Evolutionary conservation across 1,284 basidiomycete species (phyloP).

Genomic region (Pyrrhoderma noxium): DNA sequence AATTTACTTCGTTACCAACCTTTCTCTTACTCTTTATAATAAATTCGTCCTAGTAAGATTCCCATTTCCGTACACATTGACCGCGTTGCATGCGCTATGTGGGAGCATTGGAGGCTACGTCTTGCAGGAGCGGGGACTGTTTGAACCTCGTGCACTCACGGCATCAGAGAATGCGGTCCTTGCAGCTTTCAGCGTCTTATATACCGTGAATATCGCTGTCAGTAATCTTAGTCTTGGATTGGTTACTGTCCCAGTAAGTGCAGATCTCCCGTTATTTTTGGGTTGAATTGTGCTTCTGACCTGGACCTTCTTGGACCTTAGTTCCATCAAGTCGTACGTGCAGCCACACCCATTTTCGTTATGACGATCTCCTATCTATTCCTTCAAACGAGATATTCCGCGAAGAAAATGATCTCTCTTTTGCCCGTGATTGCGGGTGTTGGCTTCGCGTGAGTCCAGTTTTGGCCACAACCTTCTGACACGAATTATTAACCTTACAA

Average conservation of each 20-base stretch:
- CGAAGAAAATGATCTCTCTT: slow-evolving; percentile 63
- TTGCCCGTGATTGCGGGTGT: slow-evolving; percentile 88
- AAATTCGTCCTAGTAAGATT: slow-evolving; percentile 84
- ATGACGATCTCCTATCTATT: slow-evolving; percentile 64
- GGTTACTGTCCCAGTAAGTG: slow-evolving; percentile 83
- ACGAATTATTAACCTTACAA: too few species aligned
- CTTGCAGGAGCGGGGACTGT: slow-evolving; percentile 53
- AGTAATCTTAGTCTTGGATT: slow-evolving; percentile 85
- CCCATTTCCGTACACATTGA: slow-evolving; percentile 89
- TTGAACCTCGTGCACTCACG: slow-evolving; percentile 53
- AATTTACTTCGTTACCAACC: slow-evolving; percentile 85
- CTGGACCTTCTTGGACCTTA: slow-evolving; percentile 30
- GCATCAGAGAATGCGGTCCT: slow-evolving; percentile 57
- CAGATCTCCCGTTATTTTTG: slow-evolving; percentile 4
- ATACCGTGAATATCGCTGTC: slow-evolving; percentile 88
- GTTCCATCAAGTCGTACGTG: slow-evolving; percentile 96
- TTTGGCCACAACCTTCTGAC: background rate
- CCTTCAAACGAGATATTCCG: slow-evolving; percentile 45
- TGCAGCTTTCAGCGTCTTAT: slow-evolving; percentile 75
- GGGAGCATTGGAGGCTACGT: slow-evolving; percentile 74
- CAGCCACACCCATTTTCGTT: slow-evolving; percentile 86
- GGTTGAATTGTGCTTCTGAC: background rate
- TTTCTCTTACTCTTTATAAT: slow-evolving; percentile 87
- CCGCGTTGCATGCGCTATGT: slow-evolving; percentile 79
- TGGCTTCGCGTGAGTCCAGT: slow-evolving; percentile 73